These are phyloP conservation scores for Tetrapisispora phaffii DNA, from an alignment of 805 yeast species.

Conservation along the genomic window DNA sequence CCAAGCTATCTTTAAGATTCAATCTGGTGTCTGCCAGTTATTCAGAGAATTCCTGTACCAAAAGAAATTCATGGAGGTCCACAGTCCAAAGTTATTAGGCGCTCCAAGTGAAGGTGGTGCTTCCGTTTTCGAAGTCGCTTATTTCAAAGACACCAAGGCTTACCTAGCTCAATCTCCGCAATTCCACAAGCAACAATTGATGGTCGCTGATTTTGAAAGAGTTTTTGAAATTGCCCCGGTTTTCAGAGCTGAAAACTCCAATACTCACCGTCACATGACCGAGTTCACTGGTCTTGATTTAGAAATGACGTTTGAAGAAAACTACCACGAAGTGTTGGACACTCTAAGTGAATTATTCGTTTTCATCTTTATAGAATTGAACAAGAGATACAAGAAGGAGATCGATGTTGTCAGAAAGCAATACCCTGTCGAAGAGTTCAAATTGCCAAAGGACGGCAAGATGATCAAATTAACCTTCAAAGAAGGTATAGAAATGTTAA, in stretches of 20 bases:
- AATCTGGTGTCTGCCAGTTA: constrained; percentile 76
- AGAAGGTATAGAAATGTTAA: constrained; percentile 81
- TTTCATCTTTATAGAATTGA: constrained; percentile 78
- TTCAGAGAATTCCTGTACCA: constrained; percentile 77
- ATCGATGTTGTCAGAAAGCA: constrained; percentile 86
- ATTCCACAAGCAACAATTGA: constrained; percentile 93
- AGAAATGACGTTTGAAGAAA: constrained; percentile 98
- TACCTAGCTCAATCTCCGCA: constrained; percentile 97
- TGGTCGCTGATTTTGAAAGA: constrained; percentile 94
- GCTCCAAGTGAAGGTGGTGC: constrained; percentile 98
- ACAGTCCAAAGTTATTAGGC: constrained; percentile 90
- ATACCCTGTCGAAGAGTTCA: constrained; percentile 95
- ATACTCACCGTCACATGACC: constrained; percentile 98
- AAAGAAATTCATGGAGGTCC: constrained; percentile 77
- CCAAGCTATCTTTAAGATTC: constrained; percentile 93
- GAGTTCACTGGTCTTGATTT: constrained; percentile 95
- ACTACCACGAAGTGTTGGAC: constrained; percentile 82
- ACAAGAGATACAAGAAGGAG: constrained; percentile 68
- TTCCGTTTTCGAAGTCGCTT: constrained; percentile 86
- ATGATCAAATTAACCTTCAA: constrained; percentile 84
- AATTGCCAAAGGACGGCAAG: constrained; percentile 85
- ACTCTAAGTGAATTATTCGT: constrained; percentile 63
- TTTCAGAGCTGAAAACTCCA: constrained; percentile 97
- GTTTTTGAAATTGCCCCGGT: constrained; percentile 97
- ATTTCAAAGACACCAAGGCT: constrained; percentile 79